Base-by-base conservation (phyloP, 805 yeast species). In the Citeromyces matritensis region DNA sequence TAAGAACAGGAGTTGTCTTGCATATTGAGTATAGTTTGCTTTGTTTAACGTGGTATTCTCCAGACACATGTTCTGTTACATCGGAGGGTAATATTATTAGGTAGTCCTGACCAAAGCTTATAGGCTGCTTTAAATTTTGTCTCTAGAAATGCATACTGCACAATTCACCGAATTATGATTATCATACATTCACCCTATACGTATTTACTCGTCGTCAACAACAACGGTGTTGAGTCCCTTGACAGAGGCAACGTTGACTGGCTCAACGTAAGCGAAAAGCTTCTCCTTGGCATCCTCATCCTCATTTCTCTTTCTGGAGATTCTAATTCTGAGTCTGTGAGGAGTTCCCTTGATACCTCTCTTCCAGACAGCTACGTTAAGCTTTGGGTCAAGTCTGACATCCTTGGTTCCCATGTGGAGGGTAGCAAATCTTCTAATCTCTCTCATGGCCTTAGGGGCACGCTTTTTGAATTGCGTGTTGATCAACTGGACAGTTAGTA, bases 361-460 rank as follows among this genome's bases (percentile, higher is more conserved):
- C 69, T 83, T 80, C 98, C 98, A 91, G 72, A 91, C 74, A 60
- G 79, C 93, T 68, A 86, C 91, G 82, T 91, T 91, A 67, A 91
- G 74, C 69, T 77, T 83, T 61, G 98, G 97, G 70, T 91, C 97
- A 57, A 91, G 70, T 76, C 98, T 91, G 65, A 91, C 97, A 64
- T 91, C 99, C 47, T 80, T 67, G 56, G 99, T 91, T 63, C 97
- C 97, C 91, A 91, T 84, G 81, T 88, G 96, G 72, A 83, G 76
- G 63, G 82, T 74, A 60, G 97, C 96, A 63, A 91, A 91, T 70
- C 82, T 85, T 77, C 84, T 88, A 73, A 91, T 86, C 69, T 85
- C 98, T 82, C 84, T 91, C 70, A 88, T 91, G 57, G 99, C 98
- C 63, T 72, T 83, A 71, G 99, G 99, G 59, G 99, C 99, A 74